Conservation (phyloP, 2,329 filamentous ascomycete species). For the Aspergillus vadensis region DNA sequence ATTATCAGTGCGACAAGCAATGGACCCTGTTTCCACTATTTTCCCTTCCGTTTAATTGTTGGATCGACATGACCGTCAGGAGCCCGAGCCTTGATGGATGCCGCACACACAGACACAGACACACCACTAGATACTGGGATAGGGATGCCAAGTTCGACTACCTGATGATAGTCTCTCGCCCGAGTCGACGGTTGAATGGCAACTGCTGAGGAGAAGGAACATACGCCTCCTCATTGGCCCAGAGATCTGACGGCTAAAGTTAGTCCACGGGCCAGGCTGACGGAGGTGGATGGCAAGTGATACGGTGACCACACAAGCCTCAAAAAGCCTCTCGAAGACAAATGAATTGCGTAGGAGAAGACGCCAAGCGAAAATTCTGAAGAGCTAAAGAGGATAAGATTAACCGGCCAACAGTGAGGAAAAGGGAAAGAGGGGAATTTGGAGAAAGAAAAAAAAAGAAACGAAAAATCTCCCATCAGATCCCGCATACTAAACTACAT, state of each 20-base stretch:
- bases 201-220: not conserved
- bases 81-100: not conserved
- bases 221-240: not conserved
- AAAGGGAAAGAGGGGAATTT: not conserved
- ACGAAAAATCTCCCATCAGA: not conserved
- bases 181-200: not conserved
- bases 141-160: not conserved
- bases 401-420: not conserved
- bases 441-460: not conserved
- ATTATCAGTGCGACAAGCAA: not conserved
- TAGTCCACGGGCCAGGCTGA: not conserved
- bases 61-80: not conserved
- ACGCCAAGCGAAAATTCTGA: slow-evolving; percentile 1
- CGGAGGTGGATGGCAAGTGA: not conserved
- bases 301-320: slow-evolving; percentile 2
- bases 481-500: not conserved
- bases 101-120: not conserved
- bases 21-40: slow-evolving; percentile 4
- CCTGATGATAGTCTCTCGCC: not conserved
- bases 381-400: not conserved
- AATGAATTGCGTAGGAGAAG: not conserved
- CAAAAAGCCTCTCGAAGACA: not conserved
- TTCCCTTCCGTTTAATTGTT: not conserved
- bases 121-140: not conserved
- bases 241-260: not conserved